Evolutionary conservation across 768 basidiomycete species (phyloP), one percentile per base, ranked within the genome.

Genomic region (Sistotremastrum suecicum): DNA sequence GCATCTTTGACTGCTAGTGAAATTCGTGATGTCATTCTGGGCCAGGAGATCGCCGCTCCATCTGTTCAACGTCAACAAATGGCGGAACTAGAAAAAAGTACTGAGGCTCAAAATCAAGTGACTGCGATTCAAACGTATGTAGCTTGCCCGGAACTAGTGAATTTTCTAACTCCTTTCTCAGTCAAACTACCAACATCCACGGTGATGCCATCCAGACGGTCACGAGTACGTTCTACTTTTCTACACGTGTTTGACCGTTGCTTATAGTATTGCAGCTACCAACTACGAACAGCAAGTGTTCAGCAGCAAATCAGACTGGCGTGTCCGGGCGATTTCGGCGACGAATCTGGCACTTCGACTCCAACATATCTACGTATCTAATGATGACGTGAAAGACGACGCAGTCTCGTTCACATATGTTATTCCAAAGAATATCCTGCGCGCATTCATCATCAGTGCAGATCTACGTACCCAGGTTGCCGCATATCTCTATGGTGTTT

Each of bases 281-380:
- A 90, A 87, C 58, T 99, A 99, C 60, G 95, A 95, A 63, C 91
- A 97, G 57, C 86, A 90, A 58, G 83, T 90, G n/a, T 99, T 99
- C 70, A 92, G 88, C 63, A 88, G 84, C 69, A 98, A 99, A 70
- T 97, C 95, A 3, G 95, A 99, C 62, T 99, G 95, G 95, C 89
- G 95, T 55, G 87, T 97, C 33, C 84, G 95, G 51, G 95, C 95
- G 34, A 98, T 99, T 56, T 92, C 90, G 10, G 85, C 95, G 0
- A 98, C 92, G 20, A 92, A 99, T 63, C 74, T 99, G 40, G 80
- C 94, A 3, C 79, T 99, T 50, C 89, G 95, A 57, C 71, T 98
- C 49, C 92, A 98, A 60, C 92, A 99, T 60, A 95, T 98, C 63
- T 98, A 95, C 61, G 95, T 99, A 33, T 94, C 91, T 37, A 99